Base-by-base conservation (phyloP, 2,329 filamentous ascomycete genomes). In the Cadophora luteo-olivacea region DNA sequence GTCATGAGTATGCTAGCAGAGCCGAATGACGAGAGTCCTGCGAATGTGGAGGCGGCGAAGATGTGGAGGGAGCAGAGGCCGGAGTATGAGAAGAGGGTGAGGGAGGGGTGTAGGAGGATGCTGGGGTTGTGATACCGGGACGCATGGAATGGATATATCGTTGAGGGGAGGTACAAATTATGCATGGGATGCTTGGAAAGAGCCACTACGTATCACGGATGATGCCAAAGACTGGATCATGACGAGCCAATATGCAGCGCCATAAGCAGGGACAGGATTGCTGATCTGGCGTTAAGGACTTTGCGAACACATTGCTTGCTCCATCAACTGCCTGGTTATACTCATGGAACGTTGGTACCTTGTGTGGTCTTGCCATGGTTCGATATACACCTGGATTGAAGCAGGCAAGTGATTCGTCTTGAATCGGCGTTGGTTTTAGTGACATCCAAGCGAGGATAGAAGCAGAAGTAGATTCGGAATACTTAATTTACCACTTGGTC, bases 1-100 rank as follows among this genome's bases (percentile, higher is more conserved):
- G 95, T 98, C 69, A 98, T 98, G 91, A 97, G 93, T 81, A 98
- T 98, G 94, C 87, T 98, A 57, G 94, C 94, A 0, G 94, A 97
- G 82, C 94, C 95, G 69, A 98, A 98, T 80, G 95, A 98, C 78
- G 95, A 98, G 85, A 96, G 92, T 72, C 95, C 95, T 0, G 95
- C 95, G 68, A 98, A 98, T 78, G 92, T 98, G 52, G 95, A 98
- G 82, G 95, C 95, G 0, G 95, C 94, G 68, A 93, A 96, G 83
- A 93, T 97, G 91, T 98, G 95, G 94, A 87, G 95, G 70, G 94
- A 97, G 76, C 85, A 90, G 70, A 87, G 94, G 72, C 78, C 82
- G 24, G 92, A 97, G 79, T 99, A 97, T 82, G 94, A 97, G 82
- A 86, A 87, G 78, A 90, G 90, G 80, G 96, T 99, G 48, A 86